phyloP scores from a whole-genome alignment of 1,284 basidiomycete species.

The Irpex sp. region DNA sequence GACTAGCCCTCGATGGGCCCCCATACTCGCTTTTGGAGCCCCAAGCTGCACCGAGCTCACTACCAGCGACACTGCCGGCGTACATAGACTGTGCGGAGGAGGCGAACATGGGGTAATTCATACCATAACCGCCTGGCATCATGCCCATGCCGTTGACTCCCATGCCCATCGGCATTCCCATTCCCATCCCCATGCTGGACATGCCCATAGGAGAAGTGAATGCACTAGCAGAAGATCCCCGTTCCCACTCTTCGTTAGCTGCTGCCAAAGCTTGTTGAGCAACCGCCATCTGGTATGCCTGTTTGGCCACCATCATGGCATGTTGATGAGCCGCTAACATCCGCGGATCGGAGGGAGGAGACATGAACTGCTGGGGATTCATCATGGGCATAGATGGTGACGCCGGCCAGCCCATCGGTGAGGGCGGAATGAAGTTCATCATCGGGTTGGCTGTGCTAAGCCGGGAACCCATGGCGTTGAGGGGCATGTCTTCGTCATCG shows the following conservation, averaged over 20 bases:
- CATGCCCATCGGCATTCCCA: constrained; percentile 12
- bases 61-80: constrained; percentile 44
- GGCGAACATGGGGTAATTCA: constrained; percentile 38
- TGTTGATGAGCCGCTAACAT: constrained; percentile 74
- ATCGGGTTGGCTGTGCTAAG: constrained; percentile 47
- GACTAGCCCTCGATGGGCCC: constrained; percentile 30
- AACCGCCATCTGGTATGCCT: constrained; percentile 80
- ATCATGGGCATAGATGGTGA: constrained; percentile 19
- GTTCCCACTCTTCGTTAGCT: constrained; percentile 84
- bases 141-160: constrained; percentile 6
- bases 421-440: constrained; percentile 34
- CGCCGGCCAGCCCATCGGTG: constrained; percentile 23
- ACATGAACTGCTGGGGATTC: constrained; percentile 37
- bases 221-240: constrained; percentile 50
- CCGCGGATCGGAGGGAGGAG: constrained; percentile 42
- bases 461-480: constrained; percentile 30
- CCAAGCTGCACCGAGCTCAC: constrained; percentile 60
- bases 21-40: constrained; percentile 65
- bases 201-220: constrained; percentile 17
- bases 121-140: constrained; percentile 22
- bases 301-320: constrained; percentile 78
- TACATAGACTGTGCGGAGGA: constrained; percentile 54
- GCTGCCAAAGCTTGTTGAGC: constrained; percentile 82
- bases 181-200: constrained; percentile 31
- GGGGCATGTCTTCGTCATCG: constrained; percentile 43